Percentiles rank a stretch among this genome's conserved stretches.
These are phyloP conservation scores for Boletus coffeatus DNA, from an alignment of 1,284 basidiomycete genomes.

Conservation along the genomic window DNA sequence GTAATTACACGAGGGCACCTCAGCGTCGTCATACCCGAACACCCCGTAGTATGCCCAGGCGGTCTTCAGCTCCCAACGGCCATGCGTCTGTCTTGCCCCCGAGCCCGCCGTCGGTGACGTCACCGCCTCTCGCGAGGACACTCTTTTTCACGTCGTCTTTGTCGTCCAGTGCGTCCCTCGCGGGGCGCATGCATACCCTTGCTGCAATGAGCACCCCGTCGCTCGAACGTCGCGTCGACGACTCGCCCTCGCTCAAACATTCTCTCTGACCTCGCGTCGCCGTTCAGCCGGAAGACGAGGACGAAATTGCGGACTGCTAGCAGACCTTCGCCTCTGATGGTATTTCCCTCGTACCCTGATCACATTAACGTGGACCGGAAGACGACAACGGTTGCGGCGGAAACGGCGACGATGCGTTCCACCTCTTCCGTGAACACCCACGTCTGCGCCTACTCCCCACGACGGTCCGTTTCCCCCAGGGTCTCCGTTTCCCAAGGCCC, in stretches of 20 bases:
- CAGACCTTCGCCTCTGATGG: constrained; percentile 14
- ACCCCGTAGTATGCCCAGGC: constrained; percentile 1
- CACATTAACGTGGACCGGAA: neutral
- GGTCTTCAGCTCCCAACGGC: constrained; percentile 14
- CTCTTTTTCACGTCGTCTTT: constrained; percentile 27
- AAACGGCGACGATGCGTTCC: neutral
- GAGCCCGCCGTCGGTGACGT: constrained; percentile 28
- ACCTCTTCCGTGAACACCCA: neutral
- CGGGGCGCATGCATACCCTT: neutral
- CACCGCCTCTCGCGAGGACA: constrained; percentile 25
- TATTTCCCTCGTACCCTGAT: constrained; percentile 22
- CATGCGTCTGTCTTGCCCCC: constrained; percentile 25
- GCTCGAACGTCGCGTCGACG: neutral
- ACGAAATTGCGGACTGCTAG: neutral
- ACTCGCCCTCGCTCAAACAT: constrained; percentile 5
- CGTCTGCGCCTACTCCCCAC: neutral
- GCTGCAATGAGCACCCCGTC: neutral
- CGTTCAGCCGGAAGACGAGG: constrained; percentile 6
- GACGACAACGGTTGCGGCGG: neutral
- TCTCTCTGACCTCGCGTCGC: constrained; percentile 16
- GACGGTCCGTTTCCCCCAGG: constrained; percentile 5
- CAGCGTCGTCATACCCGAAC: constrained; percentile 14
- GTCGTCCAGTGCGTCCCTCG: too few species aligned
- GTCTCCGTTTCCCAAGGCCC: constrained; percentile 13
- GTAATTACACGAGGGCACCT: constrained; percentile 19